Evolutionary conservation across 352 stramenopile species (phyloP).

Genomic region (Globisporangium yorkense): DNA sequence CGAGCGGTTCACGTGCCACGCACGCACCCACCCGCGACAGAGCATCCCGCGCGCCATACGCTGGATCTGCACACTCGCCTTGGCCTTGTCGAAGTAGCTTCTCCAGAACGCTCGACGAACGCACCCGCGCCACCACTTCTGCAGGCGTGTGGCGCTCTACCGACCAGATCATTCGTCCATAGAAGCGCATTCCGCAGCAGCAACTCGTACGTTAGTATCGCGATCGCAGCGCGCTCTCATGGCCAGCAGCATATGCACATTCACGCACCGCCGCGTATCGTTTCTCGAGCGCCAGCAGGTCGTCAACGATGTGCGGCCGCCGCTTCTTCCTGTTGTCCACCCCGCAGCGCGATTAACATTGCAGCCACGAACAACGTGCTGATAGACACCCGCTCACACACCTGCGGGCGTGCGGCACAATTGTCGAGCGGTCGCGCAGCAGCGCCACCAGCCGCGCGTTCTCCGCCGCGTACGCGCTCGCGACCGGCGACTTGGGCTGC

Average conservation of each 20-base stretch:
- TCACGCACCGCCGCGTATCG: constrained; percentile 33
- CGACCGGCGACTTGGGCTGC: not conserved
- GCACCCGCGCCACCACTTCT: constrained; percentile 53
- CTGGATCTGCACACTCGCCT: constrained; percentile 47
- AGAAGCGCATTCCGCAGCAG: not conserved
- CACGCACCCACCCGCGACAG: constrained; percentile 32
- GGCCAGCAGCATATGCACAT: not conserved
- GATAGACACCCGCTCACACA: not conserved
- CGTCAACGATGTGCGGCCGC: constrained; percentile 55
- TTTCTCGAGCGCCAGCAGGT: constrained; percentile 65
- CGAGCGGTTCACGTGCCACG: constrained; percentile 54
- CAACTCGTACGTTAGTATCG: not conserved
- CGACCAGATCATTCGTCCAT: no score
- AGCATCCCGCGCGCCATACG: constrained; percentile 44
- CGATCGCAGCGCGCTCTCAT: no score
- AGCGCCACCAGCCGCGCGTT: constrained; percentile 49
- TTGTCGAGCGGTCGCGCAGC: constrained; percentile 30
- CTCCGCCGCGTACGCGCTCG: constrained; percentile 52
- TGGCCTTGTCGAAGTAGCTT: constrained; percentile 33
- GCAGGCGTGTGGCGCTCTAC: constrained; percentile 36
- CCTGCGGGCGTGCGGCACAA: not conserved
- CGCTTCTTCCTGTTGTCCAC: constrained; percentile 28
- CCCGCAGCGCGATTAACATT: not conserved
- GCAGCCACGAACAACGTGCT: not conserved
- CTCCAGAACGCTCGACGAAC: constrained; percentile 37